Percentiles rank a stretch among this genome's conserved stretches.
Evolutionary conservation across 805 yeast genomes (phyloP).

Genomic region (Lipomyces starkeyi): DNA sequence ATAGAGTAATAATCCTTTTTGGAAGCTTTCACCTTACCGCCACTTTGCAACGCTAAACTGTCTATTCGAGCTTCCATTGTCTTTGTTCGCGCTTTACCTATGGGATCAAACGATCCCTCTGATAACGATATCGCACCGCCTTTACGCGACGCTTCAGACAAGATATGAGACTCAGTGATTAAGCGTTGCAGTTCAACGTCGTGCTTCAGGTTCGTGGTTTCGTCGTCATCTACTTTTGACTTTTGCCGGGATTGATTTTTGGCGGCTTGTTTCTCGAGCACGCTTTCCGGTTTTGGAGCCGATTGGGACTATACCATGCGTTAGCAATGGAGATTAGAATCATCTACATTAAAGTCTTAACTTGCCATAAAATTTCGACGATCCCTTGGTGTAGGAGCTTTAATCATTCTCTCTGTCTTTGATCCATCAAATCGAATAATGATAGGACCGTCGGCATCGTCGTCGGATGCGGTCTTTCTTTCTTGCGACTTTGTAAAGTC

Average conservation of each 20-base stretch:
- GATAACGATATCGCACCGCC: constrained; percentile 9
- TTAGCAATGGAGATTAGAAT: background rate
- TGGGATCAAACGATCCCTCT: constrained; percentile 44
- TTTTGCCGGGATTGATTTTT: constrained; percentile 5
- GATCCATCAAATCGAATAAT: constrained; percentile 47
- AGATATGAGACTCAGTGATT: constrained; percentile 70
- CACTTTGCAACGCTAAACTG: constrained; percentile 34
- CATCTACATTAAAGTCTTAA: background rate
- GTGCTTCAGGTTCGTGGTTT: constrained; percentile 60
- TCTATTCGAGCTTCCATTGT: constrained; percentile 47
- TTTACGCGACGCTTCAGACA: constrained; percentile 44
- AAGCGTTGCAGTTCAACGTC: constrained; percentile 72
- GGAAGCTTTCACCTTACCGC: constrained; percentile 19
- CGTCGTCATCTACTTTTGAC: constrained; percentile 38
- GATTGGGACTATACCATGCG: constrained; percentile 33
- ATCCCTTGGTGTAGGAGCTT: constrained; percentile 38
- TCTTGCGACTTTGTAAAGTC: constrained; percentile 8
- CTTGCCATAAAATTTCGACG: constrained; percentile 43
- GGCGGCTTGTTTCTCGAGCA: constrained; percentile 20
- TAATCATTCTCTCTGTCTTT: constrained; percentile 32
- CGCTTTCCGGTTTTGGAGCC: constrained; percentile 44
- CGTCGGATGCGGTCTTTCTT: constrained; percentile 33
- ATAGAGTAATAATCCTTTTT: constrained; percentile 39
- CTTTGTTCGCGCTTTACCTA: constrained; percentile 49
- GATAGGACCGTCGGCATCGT: constrained; percentile 41